phyloP scores from a whole-genome alignment of 805 yeast genomes.

The Metschnikowia peoriensis region DNA sequence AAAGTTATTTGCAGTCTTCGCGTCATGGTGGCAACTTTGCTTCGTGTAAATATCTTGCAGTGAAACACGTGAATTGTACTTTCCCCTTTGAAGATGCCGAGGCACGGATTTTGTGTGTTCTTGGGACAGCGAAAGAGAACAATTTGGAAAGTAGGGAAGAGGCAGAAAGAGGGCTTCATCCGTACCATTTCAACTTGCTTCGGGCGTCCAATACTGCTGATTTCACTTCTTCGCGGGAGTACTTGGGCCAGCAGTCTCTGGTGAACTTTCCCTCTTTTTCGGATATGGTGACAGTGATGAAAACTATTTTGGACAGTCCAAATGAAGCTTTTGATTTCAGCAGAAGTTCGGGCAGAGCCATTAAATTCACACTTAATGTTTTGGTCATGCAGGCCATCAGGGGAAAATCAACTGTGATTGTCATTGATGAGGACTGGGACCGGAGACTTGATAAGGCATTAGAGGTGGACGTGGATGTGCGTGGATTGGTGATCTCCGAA shows the following conservation, averaged over 20 bases:
- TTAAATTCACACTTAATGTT: slow-evolving; percentile 54
- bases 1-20: slow-evolving; percentile 27
- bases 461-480: slow-evolving; percentile 56
- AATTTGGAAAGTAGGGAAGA: slow-evolving; percentile 78
- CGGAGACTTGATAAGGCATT: slow-evolving; percentile 66
- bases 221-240: slow-evolving; percentile 41
- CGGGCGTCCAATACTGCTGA: slow-evolving; percentile 44
- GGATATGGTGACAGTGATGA: slow-evolving; percentile 30
- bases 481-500: slow-evolving; percentile 22
- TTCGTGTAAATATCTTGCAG: slow-evolving; percentile 58
- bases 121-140: slow-evolving; percentile 58
- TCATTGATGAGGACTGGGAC: slow-evolving; percentile 73
- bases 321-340: slow-evolving; percentile 26
- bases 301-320: slow-evolving; percentile 21
- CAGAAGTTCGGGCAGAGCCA: slow-evolving; percentile 38
- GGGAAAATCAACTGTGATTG: slow-evolving; percentile 54
- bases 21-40: not conserved
- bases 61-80: slow-evolving; percentile 62
- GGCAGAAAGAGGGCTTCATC: slow-evolving; percentile 75
- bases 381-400: slow-evolving; percentile 63
- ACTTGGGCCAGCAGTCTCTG: slow-evolving; percentile 40
- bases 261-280: slow-evolving; percentile 56
- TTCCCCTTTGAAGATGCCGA: slow-evolving; percentile 66
- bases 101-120: slow-evolving; percentile 64
- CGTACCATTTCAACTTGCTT: slow-evolving; percentile 68